phyloP scores from a whole-genome alignment of 108 stramenopile genomes.

The Nannochloropsis gaditana region DNA sequence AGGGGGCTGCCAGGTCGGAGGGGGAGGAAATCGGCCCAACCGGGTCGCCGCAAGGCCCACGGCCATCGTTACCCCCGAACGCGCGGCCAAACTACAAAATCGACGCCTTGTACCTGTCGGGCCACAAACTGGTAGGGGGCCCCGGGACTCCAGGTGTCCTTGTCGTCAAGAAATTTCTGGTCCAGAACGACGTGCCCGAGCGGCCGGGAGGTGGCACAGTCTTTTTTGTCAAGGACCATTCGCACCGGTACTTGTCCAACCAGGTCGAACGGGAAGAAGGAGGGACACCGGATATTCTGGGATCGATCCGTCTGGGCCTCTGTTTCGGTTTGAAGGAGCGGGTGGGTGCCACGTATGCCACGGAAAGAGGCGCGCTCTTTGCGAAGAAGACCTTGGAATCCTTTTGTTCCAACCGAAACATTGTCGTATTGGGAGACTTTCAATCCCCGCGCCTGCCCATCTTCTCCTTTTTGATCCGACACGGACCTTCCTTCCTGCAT shows the following conservation, averaged over 20 bases:
- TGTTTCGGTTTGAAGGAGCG: conserved; percentile 66
- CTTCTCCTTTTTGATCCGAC: conserved; percentile 61
- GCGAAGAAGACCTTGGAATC: conserved; percentile 22
- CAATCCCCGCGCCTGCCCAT: conserved; percentile 61
- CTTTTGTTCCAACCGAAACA: conserved; percentile 31
- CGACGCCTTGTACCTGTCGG: conserved; percentile 57
- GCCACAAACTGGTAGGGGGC: conserved; percentile 63
- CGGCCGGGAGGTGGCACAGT: conserved; percentile 85
- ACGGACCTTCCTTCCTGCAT: conserved; percentile 67
- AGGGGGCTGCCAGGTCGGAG: background rate
- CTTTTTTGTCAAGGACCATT: conserved; percentile 80
- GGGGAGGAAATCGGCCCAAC: background rate
- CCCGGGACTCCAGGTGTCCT: conserved; percentile 60
- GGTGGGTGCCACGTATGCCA: background rate
- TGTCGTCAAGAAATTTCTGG: conserved; percentile 45
- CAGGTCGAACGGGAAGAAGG: conserved; percentile 94
- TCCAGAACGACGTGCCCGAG: conserved; percentile 32
- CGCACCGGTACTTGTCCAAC: conserved; percentile 87
- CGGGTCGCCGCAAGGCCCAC: background rate
- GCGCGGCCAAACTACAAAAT: conserved; percentile 49
- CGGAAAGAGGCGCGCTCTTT: conserved; percentile 38
- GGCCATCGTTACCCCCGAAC: background rate
- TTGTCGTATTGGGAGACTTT: conserved; percentile 47
- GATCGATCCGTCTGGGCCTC: conserved; percentile 77
- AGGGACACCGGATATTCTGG: conserved; percentile 89